These are phyloP conservation scores for Fusarium torulosum DNA, from an alignment of 2,329 filamentous ascomycete genomes.

Conservation along the genomic window DNA sequence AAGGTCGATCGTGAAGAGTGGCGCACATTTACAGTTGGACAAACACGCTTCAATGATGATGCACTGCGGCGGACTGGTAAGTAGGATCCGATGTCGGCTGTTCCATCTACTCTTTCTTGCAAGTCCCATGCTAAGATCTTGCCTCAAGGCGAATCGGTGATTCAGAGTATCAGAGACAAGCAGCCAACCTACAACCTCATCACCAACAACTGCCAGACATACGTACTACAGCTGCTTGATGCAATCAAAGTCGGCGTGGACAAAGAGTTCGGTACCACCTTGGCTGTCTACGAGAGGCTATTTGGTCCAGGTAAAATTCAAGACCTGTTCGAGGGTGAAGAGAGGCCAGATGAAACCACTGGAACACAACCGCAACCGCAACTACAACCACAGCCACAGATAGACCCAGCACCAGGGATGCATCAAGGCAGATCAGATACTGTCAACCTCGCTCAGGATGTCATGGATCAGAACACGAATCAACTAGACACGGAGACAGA, in stretches of 20 bases:
- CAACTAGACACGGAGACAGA: constrained; percentile 60
- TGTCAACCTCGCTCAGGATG: constrained; percentile 62
- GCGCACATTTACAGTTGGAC: constrained; percentile 64
- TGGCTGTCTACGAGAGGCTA: constrained; percentile 65
- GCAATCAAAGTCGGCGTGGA: constrained; percentile 65
- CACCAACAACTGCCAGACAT: constrained; percentile 71
- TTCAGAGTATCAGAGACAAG: constrained; percentile 63
- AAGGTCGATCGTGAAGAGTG: constrained; percentile 60
- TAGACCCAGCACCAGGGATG: not conserved
- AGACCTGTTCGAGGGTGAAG: constrained; percentile 62
- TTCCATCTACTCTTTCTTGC: accelerated
- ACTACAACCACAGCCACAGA: not conserved
- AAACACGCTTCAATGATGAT: constrained; percentile 67
- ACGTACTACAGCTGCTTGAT: constrained; percentile 65
- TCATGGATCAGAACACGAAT: constrained; percentile 67
- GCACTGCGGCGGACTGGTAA: constrained; percentile 62
- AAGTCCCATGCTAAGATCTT: accelerated
- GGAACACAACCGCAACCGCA: too few species aligned
- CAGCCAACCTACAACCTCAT: constrained; percentile 69
- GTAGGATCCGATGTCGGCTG: constrained; percentile 1
- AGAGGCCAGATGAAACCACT: constrained; percentile 19
- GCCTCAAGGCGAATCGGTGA: constrained; percentile 62
- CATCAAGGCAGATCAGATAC: constrained; percentile 52
- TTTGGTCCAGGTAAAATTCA: constrained; percentile 63
- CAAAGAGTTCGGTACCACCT: constrained; percentile 65